These are phyloP conservation scores for Fusarium sp. DNA, from an alignment of 2,329 filamentous ascomycete species.

Conservation along the genomic window DNA sequence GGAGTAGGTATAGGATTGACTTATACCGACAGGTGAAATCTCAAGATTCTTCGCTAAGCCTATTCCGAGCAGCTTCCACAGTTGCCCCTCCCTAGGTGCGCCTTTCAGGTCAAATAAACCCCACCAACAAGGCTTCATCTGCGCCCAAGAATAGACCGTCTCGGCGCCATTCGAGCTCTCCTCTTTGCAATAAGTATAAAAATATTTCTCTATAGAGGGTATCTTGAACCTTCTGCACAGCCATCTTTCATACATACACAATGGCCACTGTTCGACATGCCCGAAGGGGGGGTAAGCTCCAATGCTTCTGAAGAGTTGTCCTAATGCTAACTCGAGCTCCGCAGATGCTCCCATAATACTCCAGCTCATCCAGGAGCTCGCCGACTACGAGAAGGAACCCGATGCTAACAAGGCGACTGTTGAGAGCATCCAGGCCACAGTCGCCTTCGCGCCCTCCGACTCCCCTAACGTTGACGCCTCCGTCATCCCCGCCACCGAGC, in stretches of 20 bases:
- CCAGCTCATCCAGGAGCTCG: conserved; percentile 84
- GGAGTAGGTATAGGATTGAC: neutral
- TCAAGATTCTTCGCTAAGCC: conserved; percentile 4
- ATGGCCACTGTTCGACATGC: conserved; percentile 48
- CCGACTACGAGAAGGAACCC: conserved; percentile 86
- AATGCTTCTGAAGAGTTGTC: neutral
- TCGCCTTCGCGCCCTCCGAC: conserved; percentile 77
- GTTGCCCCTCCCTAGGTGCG: conserved; percentile 34
- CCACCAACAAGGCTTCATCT: conserved; percentile 25
- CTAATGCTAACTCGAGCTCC: conserved; percentile 27
- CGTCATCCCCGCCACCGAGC: conserved; percentile 61
- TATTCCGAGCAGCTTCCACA: conserved; percentile 1
- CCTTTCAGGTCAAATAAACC: conserved; percentile 33
- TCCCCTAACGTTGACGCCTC: conserved; percentile 57
- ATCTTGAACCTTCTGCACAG: conserved; percentile 9
- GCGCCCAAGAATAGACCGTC: conserved; percentile 5
- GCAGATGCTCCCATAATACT: conserved; percentile 87
- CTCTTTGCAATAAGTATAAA: neutral
- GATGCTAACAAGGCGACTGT: conserved; percentile 83
- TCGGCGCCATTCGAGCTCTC: neutral
- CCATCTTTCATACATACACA: conserved; percentile 19
- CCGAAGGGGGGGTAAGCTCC: conserved; percentile 43
- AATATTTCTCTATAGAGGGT: conserved; percentile 3
- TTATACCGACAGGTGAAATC: neutral
- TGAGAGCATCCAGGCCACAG: conserved; percentile 76